Base-by-base conservation (phyloP, 495 filamentous ascomycete species). In the Saxophila tyrrhenica region DNA sequence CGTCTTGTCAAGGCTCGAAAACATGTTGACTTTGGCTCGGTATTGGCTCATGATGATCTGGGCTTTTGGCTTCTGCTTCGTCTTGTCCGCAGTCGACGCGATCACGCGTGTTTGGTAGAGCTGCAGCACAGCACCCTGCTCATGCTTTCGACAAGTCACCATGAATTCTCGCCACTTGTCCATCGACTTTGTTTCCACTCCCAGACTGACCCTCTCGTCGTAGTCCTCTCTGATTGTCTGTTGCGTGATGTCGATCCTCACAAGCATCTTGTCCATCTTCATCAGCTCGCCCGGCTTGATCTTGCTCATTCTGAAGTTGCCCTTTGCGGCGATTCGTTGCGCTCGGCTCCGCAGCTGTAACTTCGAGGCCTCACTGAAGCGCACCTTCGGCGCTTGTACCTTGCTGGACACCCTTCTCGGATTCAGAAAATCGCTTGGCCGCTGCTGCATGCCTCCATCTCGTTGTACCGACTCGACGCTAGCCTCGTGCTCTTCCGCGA, bases 261-360 rank as follows among this genome's bases (percentile, higher is more conserved):
- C 78, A 11, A 88, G 75, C 84, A 88, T 88, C 39, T 75, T 82
- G 61, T 87, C 83, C 63, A 83, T 82, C 64, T 86, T 87, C 52
- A 86, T 65, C 39, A 87, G 79, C 58, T 84, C 78, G 2, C 84
- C 84, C 48, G 79, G 74, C 50, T 76, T 69, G 3, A 72, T 32
- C 51, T 63, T 65, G 29, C 51, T 52, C 16, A 60, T 59, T 29
- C 56, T 49, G 25, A 67, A 35, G 23, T 47, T 60, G 55, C 62
- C 43, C 50, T 54, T 48, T 55, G 59, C 20, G 7, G 61, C 63
- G 52, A 66, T 55, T 32, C 68, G 63, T 16, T 57, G 58, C 1
- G 59, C 59, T 50, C 63, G 59, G 19, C 59, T 61, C 43, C 59
- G 65, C 10, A 63, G 44, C 25, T 67, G 66, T 2, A 64, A 38